These are phyloP conservation scores for Malania oleifera DNA, from an alignment of 164 flowering plant species.

Conservation along the genomic window DNA sequence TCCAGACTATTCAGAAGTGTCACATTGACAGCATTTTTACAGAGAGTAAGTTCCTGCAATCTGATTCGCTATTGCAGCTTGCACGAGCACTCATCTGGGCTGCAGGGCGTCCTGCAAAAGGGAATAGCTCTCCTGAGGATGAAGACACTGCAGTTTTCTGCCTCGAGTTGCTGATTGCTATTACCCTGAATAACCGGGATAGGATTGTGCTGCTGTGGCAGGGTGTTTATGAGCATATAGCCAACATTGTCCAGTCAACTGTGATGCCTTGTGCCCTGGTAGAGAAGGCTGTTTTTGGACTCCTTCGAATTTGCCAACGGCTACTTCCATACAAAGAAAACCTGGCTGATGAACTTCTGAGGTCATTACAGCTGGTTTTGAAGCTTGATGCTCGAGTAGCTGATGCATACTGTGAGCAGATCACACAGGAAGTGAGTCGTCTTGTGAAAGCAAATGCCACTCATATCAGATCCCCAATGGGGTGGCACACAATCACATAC, in stretches of 20 bases:
- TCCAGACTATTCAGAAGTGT: conserved; percentile 36
- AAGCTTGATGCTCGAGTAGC: conserved; percentile 51
- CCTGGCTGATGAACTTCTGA: conserved; percentile 43
- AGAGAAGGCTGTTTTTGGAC: conserved; percentile 48
- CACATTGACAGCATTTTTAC: conserved; percentile 42
- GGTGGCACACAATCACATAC: conserved; percentile 42
- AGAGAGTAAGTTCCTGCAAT: conserved; percentile 43
- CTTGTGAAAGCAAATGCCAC: conserved; percentile 46
- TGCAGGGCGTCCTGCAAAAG: conserved; percentile 32
- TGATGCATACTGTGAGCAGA: conserved; percentile 42
- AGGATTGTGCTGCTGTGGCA: conserved; percentile 44
- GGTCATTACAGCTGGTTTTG: conserved; percentile 40
- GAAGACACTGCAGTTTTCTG: conserved; percentile 45
- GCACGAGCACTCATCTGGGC: conserved; percentile 37
- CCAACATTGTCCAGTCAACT: conserved; percentile 39
- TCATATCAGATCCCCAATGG: conserved; percentile 37
- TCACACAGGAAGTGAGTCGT: conserved; percentile 37
- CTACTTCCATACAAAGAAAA: conserved; percentile 44
- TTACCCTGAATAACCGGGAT: conserved; percentile 42
- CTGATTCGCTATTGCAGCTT: conserved; percentile 39
- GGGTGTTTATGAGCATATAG: conserved; percentile 40
- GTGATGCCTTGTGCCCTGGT: conserved; percentile 37
- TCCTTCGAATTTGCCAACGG: conserved; percentile 42
- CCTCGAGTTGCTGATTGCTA: conserved; percentile 40
- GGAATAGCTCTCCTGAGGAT: conserved; percentile 28